Evolutionary conservation across 1,139 yeast genomes (phyloP), one percentile per base, ranked within the genome.

Genomic region (Protomyces inouyei): DNA sequence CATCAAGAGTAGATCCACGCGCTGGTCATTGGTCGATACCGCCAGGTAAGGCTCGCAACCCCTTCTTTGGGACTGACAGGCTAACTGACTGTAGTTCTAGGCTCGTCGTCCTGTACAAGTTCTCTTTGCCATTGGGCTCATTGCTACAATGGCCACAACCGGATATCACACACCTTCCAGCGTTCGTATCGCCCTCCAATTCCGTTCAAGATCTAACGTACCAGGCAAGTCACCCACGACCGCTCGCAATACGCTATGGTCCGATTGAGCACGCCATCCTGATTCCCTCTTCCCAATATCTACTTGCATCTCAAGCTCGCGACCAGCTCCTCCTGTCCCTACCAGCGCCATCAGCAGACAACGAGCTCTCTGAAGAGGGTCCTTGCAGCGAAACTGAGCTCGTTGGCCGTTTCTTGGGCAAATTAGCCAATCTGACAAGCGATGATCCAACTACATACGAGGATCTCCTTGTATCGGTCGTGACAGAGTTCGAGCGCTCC

Each of bases 381-480:
- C 97, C 97, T 53, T 78, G 92, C 55, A 86, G 95, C 57, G 86
- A 95, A 63, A 86, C 92, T 53, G 98, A 95, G 78, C 82, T 93
- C 68, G 82, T 89, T 70, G 90, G 91, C 67, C 84, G 85, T 72
- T 93, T 92, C 74, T 79, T 93, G 68, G 97, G 96, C 23, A 92
- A 83, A 75, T 82, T 88, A 64, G 85, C 95, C 37, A 76, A 80
- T 57, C 76, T 84, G 66, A 85, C 83, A 55, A 80, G 78, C 48
- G 79, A 78, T 52, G 75, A 75, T 68, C 80, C 79, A 57, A 86
- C 84, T 56, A 85, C 86, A 70, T 86, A 84, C 72, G 85, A 81
- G 69, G 88, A 87, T 70, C 87, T 91, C 28, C 83, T 90, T 70
- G 77, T 82, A 60, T 80, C 87, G 68, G 84, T 90, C 63, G 78